Percentiles rank a stretch among this genome's conserved stretches.
These are phyloP conservation scores for Tricholoma terreum DNA, from an alignment of 768 basidiomycete species.

Conservation along the genomic window DNA sequence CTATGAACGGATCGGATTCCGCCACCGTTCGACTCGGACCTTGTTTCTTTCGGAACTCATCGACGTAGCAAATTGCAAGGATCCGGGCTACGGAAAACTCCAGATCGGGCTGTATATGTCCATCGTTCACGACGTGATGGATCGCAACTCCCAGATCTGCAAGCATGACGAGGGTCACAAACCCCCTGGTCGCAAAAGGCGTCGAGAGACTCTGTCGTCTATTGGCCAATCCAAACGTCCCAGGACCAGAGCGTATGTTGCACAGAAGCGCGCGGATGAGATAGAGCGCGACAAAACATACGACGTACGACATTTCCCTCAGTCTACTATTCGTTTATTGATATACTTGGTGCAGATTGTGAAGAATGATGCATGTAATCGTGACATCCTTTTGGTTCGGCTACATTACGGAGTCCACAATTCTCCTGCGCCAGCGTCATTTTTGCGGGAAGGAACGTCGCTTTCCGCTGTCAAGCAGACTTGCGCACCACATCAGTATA, in stretches of 20 bases:
- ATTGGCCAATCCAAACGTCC: neutral
- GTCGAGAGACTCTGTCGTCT: neutral
- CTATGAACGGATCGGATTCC: conserved; percentile 15
- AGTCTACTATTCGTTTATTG: neutral
- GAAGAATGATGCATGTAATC: neutral
- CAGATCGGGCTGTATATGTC: conserved; percentile 16
- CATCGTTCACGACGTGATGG: conserved; percentile 16
- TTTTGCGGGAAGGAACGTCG: neutral
- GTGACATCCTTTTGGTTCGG: conserved; percentile 7
- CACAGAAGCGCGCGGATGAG: neutral
- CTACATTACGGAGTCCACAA: conserved; percentile 11
- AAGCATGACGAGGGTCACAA: neutral
- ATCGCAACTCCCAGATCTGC: conserved; percentile 1
- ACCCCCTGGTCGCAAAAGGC: neutral
- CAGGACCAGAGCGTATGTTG: conserved; percentile 5
- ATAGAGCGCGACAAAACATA: neutral
- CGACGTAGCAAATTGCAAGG: conserved; percentile 4
- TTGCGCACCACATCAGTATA: neutral
- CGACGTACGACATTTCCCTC: neutral
- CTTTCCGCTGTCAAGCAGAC: neutral
- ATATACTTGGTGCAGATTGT: conserved; percentile 2
- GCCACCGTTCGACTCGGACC: conserved; percentile 17
- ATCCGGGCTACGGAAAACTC: conserved; percentile 13
- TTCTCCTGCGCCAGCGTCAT: neutral
- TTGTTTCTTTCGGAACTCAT: conserved; percentile 18